Evolutionary conservation across 2,329 filamentous ascomycete species (phyloP), one percentile per base, ranked within the genome.

Genomic region (Grosmannia huntii): DNA sequence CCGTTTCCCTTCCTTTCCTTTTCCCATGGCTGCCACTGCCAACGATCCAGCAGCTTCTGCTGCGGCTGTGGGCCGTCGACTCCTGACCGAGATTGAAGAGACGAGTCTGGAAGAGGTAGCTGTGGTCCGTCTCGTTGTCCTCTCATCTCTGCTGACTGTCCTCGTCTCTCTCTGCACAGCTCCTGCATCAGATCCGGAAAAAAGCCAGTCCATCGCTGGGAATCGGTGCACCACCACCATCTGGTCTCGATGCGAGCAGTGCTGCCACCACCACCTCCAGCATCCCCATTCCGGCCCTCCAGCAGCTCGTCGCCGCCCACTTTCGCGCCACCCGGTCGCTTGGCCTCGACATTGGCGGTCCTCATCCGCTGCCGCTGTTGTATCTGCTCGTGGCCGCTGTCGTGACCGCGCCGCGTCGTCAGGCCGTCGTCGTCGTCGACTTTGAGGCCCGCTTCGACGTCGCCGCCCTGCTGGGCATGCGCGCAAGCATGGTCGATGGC

Each of bases 21-120:
- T n/a, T n/a, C 25, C 46, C 46, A 50, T 41, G 31, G 46, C 44
- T 46, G 21, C 46, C 38, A 25, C 53, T 3, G 52, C 33, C 31
- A 1, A 11, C 23, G 25, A 31, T 3, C 19, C 46, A 19, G 38
- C 46, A 11, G 23, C 55, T 28, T 73, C 62, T 4, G 64, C 75
- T 57, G 71, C 70, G 53, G 68, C 68, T 28, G 70, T 74, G 7
- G 82, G 83, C 23, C 71, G 71, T 49, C 67, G 75, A 59, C 58
- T 84, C 58, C 67, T 86, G 53, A 72, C 69, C 4, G 80, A 84
- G 65, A 70, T 84, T 55, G 78, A 82, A 64, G 78, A 81, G 67
- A 72, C 70, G 60, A 83, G 72, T 66, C 70, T 85, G 48, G 80
- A 85, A 66, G 78, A 84, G 75, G 83, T 85, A 62, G 33, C 65